Percentiles rank a stretch among this genome's conserved stretches.
phyloP scores from a whole-genome alignment of 306 rosid genomes.

The Prunus kanzakura region DNA sequence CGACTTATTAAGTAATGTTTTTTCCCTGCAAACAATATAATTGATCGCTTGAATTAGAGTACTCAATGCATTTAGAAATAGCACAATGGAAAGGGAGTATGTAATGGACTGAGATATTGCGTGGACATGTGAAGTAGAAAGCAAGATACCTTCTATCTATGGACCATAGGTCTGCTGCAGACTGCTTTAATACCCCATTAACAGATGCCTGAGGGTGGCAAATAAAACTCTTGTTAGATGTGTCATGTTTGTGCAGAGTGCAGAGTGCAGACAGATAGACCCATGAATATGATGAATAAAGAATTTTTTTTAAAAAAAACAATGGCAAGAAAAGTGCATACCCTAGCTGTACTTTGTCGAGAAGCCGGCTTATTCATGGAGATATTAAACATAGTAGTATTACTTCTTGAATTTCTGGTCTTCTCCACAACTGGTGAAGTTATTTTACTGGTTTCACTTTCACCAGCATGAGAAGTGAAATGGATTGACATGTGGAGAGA shows the following conservation, averaged over 20 bases:
- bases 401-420: slow-evolving; percentile 28
- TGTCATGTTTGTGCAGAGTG: neutral
- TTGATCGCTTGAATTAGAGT: slow-evolving; percentile 18
- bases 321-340: slow-evolving; percentile 20
- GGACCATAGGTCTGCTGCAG: slow-evolving; percentile 38
- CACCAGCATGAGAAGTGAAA: slow-evolving; percentile 33
- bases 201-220: slow-evolving; percentile 48
- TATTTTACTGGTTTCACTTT: slow-evolving; percentile 43
- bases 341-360: slow-evolving; percentile 35
- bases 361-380: slow-evolving; percentile 32
- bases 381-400: slow-evolving; percentile 18
- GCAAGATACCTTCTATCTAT: slow-evolving; percentile 55
- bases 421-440: slow-evolving; percentile 30
- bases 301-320: neutral
- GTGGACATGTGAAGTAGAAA: neutral
- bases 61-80: slow-evolving; percentile 8
- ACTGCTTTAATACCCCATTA: slow-evolving; percentile 35
- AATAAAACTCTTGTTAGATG: slow-evolving; percentile 7
- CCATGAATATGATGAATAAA: slow-evolving; percentile 5
- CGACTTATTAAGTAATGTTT: slow-evolving; percentile 29
- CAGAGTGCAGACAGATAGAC: neutral
- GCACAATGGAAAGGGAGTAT: slow-evolving; percentile 10
- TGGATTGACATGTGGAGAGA: slow-evolving; percentile 55
- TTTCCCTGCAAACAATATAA: slow-evolving; percentile 35
- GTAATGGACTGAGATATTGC: neutral